These are phyloP conservation scores for Rhodomyrtus psidioides DNA, from an alignment of 441 rosid species.

Conservation along the genomic window DNA sequence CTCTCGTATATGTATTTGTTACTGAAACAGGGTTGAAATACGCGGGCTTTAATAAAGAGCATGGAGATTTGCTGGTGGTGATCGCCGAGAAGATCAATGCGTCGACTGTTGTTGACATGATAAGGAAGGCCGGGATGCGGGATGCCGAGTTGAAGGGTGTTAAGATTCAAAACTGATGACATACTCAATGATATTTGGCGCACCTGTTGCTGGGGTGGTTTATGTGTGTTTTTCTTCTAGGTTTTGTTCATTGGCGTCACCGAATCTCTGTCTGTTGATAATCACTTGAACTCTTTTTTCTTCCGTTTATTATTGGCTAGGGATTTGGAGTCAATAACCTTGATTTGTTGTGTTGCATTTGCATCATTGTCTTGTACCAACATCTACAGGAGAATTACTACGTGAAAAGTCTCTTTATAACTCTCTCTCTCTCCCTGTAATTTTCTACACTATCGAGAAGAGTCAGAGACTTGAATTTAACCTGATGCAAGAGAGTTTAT, in stretches of 20 bases:
- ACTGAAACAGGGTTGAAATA: neutral
- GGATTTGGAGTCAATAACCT: neutral
- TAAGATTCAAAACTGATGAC: neutral
- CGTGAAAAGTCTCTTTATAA: neutral
- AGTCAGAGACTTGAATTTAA: neutral
- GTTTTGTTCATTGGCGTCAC: neutral
- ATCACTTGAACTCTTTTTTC: neutral
- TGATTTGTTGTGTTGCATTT: neutral
- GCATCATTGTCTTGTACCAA: neutral
- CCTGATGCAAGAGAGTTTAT: no score
- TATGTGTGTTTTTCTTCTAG: neutral
- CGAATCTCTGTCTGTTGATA: neutral
- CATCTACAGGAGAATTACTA: neutral
- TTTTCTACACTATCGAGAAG: neutral
- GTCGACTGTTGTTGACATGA: rapidly evolving
- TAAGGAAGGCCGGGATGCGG: neutral
- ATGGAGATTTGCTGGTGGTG: neutral
- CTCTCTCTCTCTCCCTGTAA: neutral
- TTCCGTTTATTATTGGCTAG: neutral
- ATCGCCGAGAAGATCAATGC: neutral
- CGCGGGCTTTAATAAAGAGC: no score
- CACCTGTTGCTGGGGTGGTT: neutral
- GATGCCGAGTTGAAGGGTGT: neutral
- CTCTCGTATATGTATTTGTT: neutral
- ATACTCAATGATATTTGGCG: neutral